Evolutionary conservation across 805 yeast species (phyloP), one percentile per base, ranked within the genome.

Genomic region (Tetrapisispora arboricola): DNA sequence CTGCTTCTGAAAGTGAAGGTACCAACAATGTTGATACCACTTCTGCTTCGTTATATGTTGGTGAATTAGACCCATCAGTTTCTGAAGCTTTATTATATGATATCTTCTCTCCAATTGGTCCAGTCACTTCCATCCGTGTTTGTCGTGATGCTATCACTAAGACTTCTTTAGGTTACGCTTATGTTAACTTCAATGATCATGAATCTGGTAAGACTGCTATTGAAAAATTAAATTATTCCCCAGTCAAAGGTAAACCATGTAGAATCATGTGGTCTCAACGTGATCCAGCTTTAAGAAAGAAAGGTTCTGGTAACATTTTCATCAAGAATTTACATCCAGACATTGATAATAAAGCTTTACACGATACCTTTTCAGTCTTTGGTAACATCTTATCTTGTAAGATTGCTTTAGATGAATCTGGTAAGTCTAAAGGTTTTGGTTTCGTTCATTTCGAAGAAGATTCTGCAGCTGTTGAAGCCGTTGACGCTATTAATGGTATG

Each of bases 231-330:
- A 92, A 90, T 85, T 92, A 92, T 75, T 70, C 87, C 45, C 78
- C 78, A 59, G 80, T 92, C 71, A 88, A 88, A 68, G 96, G 96
- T 61, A 85, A 82, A 61, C 87, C 96, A 59, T 87, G 96, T 72
- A 86, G 98, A 70, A 90, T 92, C 73, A 92, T 92, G 97, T 87
- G 97, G 96, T 87, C 96, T 54, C 97, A 92, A 75, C 86, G 97
- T 72, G 97, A 92, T 66, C 97, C 98, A 51, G 76, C 95, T 48
- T 67, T 80, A 59, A 84, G 98, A 76, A 85, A 81, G 75, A 80
- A 80, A 62, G 96, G 96, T 66, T 82, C 85, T 50, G 96, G 96
- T 61, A 92, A 92, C 77, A 80, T 92, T 53, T 92, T 83, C 78
- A 90, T 92, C 73, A 92, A 92, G 80, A 92, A 92, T 78, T 79